Evolutionary conservation across 306 rosid species (phyloP), one percentile per base, ranked within the genome.

Genomic region (Sesbania bispinosa): DNA sequence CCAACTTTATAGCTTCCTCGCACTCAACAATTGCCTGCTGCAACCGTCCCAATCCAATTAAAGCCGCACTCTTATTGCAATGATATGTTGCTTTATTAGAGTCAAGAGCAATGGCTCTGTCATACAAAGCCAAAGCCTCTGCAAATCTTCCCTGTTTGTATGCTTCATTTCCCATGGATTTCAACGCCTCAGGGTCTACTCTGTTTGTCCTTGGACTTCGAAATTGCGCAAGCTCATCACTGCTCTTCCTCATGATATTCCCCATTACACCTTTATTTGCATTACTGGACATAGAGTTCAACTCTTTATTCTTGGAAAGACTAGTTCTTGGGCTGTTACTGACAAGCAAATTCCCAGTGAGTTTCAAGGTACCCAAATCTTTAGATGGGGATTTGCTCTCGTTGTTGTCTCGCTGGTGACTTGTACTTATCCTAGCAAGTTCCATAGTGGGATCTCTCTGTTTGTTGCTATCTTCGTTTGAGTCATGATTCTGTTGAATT

Each of bases 31-130:
- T 69, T 0, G 96, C 99, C 55, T 86, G 89, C 4, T 66, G 36
- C 13, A 89, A 75, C 39, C 87, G 83, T 39, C 87, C 89, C 53
- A 95, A 76, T 4, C 84, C 76, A 10, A 91, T 88, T 41, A 95
- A 80, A 84, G 99, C 90, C 0, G 99, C 99, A 19, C 93, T 85
- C 71, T 84, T 95, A 58, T 95, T 95, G 85, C 96, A 83, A 45
- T 78, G 82, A 59, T 89, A 92, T 0, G 85, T 88, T 13, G 97
- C 92, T 70, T 84, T 92, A 16, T 74, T 86, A 1, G 96, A 85
- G 62, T 89, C 89, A 69, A 92, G 46, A 59, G 74, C 80, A 73
- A 92, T 95, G 7, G 99, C 99, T 48, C 74, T 36, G 29, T 95
- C 84, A 76, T 95, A 95, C 11, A 89, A 79, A 58, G 30, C 73